Base-by-base conservation (phyloP, 1,284 basidiomycete genomes). In the Boletus putidus region DNA sequence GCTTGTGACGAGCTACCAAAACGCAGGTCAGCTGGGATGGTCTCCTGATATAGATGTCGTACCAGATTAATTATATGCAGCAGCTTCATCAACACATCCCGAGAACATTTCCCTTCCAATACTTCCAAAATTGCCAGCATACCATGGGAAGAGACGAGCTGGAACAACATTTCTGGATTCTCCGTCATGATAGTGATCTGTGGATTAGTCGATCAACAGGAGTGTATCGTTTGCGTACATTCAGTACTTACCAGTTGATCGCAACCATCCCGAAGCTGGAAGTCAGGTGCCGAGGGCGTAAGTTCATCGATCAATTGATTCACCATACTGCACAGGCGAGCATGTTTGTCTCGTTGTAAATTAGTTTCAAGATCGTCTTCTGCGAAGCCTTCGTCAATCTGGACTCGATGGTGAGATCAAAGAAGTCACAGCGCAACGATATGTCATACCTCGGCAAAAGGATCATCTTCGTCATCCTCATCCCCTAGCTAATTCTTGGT, bases 71-170 rank as follows among this genome's bases (percentile, higher is more conserved):
- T 86, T 58, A 98, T 91, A 64, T 92, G 89, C 62, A 99, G 77
- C 36, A 98, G 73, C 67, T 90, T 88, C 72, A 92, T 83, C 29
- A 88, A 85, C 4, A 96, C 89, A 61, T 97, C 94, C 57, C 93
- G 80, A 20, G 89, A 90, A 59, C 84, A 85, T 55, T 89, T 86
- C 18, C 87, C 85, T 74, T 98, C 96, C 39, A 99, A 76, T 1
- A 97, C 90, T 73, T 98, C 96, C 64, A 98, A 77, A 56, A 98
- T 91, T 1, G 94, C 93, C 10, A 98, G 80, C 87, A 98, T 92
- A 7, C 96, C 96, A 76, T 98, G 96, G 0, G 91, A 89, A 16
- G 89, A 88, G 15, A 98, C 90, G 43, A 98, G 83, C 65, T 98
- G 94, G 20, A 81, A 76, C 67, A 94, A 88, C 83, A 97, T 92